phyloP scores from a whole-genome alignment of 2,329 filamentous ascomycete species.

The Ophiosphaerella herpotricha region DNA sequence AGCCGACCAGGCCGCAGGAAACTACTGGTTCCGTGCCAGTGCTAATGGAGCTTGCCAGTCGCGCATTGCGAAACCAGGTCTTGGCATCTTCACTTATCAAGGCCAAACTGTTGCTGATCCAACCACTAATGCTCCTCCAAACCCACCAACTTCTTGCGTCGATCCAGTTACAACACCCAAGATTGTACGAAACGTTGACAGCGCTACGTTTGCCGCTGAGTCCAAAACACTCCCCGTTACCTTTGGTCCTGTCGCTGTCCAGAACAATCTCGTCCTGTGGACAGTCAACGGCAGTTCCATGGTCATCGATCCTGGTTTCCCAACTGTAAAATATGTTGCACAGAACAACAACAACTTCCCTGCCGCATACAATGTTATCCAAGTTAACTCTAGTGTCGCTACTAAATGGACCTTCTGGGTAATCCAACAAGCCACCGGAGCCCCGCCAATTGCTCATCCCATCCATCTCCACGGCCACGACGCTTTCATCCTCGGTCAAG shows the following conservation, averaged over 20 bases:
- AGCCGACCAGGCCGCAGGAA: conserved; percentile 36
- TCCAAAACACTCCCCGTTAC: conserved; percentile 31
- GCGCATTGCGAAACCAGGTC: conserved; percentile 30
- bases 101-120: conserved; percentile 42
- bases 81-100: conserved; percentile 48
- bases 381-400: conserved; percentile 37
- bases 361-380: conserved; percentile 48
- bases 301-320: conserved; percentile 53
- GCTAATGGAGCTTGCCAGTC: conserved; percentile 30
- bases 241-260: conserved; percentile 35
- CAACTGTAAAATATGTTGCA: conserved; percentile 53
- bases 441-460: conserved; percentile 43
- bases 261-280: conserved; percentile 38
- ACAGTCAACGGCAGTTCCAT: conserved; percentile 53
- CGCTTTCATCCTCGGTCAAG: conserved; percentile 24
- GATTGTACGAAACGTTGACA: conserved; percentile 43
- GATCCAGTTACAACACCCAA: conserved; percentile 44
- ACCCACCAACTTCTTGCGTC: conserved; percentile 37
- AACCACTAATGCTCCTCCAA: conserved; percentile 28
- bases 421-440: conserved; percentile 47
- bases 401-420: conserved; percentile 53
- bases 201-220: conserved; percentile 27
- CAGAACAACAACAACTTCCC: conserved; percentile 49
- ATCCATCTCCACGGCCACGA: conserved; percentile 40
- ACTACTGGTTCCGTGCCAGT: conserved; percentile 43